phyloP scores from a whole-genome alignment of 495 filamentous ascomycete genomes.

The Talaromyces nanjingensis region DNA sequence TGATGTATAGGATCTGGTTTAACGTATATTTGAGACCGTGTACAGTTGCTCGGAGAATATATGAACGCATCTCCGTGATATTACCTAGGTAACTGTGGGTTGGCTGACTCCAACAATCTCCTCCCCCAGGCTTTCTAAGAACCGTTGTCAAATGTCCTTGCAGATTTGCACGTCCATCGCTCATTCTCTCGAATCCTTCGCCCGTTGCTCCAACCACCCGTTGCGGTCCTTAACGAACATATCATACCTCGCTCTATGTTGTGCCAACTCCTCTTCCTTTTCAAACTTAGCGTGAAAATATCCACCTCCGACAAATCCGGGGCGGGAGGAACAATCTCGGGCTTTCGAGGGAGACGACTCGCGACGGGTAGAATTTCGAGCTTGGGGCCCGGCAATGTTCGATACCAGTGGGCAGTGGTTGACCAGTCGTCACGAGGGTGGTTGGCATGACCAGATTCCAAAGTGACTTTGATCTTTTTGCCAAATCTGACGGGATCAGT shows the following conservation, averaged over 20 bases:
- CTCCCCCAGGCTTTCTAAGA: constrained; percentile 1
- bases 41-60: too few relatives aligned
- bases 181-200: constrained; percentile 10
- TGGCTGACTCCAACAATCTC: background rate
- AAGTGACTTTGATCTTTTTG: constrained; percentile 7
- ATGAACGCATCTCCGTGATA: too few relatives aligned
- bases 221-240: constrained; percentile 14
- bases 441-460: constrained; percentile 7
- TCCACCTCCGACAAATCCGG: background rate
- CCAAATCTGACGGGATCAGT: constrained; percentile 1
- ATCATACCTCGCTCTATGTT: constrained; percentile 6
- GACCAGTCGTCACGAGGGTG: constrained; percentile 7
- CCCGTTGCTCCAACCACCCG: constrained; percentile 13
- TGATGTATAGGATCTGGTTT: too few relatives aligned
- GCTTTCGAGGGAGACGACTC: constrained; percentile 1
- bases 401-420: constrained; percentile 12
- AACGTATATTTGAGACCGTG: too few relatives aligned
- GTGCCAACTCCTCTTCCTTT: constrained; percentile 1
- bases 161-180: constrained; percentile 9
- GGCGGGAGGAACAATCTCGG: background rate
- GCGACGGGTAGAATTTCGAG: constrained; percentile 16
- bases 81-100: too few relatives aligned
- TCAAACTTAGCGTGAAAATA: background rate
- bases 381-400: constrained; percentile 17
- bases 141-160: background rate